These are phyloP conservation scores for Diophrys sp. DNA, from an alignment of 73 alveolate genomes.

Conservation along the genomic window DNA sequence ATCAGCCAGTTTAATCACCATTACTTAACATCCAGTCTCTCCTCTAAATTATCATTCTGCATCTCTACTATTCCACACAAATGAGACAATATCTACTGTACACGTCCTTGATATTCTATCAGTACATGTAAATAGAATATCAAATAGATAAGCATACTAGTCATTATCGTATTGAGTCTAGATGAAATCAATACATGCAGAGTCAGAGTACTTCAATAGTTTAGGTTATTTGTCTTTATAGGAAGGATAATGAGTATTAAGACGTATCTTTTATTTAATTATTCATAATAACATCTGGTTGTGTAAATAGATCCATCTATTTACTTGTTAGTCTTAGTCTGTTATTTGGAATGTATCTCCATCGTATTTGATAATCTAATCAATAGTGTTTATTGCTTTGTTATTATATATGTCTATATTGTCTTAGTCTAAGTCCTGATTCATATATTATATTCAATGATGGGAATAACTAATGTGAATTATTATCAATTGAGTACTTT, in stretches of 20 bases:
- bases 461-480: too few relatives aligned
- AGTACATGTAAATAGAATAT: constrained; percentile 38
- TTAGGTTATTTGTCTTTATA: constrained; percentile 13
- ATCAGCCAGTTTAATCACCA: too few relatives aligned
- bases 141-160: constrained; percentile 30
- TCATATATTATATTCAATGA: too few relatives aligned
- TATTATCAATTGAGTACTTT: too few relatives aligned
- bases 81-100: constrained; percentile 23
- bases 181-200: constrained; percentile 12
- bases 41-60: too few relatives aligned
- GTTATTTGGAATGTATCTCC: neutral
- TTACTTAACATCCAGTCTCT: too few relatives aligned
- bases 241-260: constrained; percentile 35
- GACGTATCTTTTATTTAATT: constrained; percentile 25
- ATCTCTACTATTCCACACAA: too few relatives aligned
- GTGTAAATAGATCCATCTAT: neutral
- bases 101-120: constrained; percentile 32
- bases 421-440: too few relatives aligned
- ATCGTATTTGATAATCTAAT: too few relatives aligned
- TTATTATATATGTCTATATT: too few relatives aligned
- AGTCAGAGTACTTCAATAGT: constrained; percentile 19
- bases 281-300: neutral
- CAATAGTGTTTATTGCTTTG: too few relatives aligned
- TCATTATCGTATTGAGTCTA: constrained; percentile 21
- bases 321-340: neutral